phyloP scores from a whole-genome alignment of 176 grass and related monocot genomes.

The Paspalum notatum region DNA sequence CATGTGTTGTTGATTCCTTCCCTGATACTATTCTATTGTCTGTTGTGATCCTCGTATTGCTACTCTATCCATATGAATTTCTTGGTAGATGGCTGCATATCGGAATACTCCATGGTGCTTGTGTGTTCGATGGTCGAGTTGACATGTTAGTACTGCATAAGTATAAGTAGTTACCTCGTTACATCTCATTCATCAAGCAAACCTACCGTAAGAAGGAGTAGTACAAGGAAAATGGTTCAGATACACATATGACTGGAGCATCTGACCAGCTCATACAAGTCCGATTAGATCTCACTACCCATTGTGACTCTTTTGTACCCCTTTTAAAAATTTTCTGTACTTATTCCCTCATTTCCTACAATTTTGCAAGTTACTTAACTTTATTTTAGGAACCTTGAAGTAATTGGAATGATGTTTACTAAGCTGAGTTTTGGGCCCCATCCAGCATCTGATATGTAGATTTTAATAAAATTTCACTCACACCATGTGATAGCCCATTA shows the following conservation, averaged over 20 bases:
- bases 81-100: not conserved
- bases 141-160: not conserved
- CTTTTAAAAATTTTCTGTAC: not conserved
- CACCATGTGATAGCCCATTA: not conserved
- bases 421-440: constrained; percentile 4
- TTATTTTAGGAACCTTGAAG: constrained; percentile 35
- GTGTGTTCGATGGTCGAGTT: not conserved
- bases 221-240: not conserved
- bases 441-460: not conserved
- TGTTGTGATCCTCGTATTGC: not conserved
- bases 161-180: not conserved
- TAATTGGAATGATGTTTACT: constrained; percentile 31
- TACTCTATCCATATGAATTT: not conserved
- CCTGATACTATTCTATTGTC: not conserved
- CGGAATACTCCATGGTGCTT: not conserved
- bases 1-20: constrained; percentile 12
- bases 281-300: not conserved
- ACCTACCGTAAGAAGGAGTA: not conserved
- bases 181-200: not conserved
- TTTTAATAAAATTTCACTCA: constrained; percentile 24
- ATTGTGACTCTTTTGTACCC: not conserved
- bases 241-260: no score
- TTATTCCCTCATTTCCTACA: not conserved
- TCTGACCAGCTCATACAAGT: not conserved
- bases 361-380: constrained; percentile 21